Evolutionary conservation across 2,329 filamentous ascomycete species (phyloP).

Genomic region (Ciborinia camelliae): DNA sequence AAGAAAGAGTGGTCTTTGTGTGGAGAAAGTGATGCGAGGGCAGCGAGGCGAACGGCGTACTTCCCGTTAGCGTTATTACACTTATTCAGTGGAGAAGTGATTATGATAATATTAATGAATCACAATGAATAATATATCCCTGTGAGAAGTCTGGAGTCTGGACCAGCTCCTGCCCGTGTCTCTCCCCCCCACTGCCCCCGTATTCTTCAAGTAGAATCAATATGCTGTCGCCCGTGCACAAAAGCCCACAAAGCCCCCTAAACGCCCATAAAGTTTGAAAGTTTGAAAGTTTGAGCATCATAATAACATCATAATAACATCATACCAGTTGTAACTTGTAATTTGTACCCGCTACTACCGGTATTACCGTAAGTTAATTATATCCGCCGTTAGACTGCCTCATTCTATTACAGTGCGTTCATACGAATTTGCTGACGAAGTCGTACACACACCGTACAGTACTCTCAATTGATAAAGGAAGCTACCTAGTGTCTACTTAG

Average conservation of each 20-base stretch:
- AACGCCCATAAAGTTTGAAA: neutral
- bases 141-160: conserved; percentile 12
- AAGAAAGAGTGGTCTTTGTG: neutral
- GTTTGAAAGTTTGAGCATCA: too few species aligned
- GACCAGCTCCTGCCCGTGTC: neutral
- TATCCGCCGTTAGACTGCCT: neutral
- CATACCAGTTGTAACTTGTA: too few species aligned
- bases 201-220: neutral
- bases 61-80: neutral
- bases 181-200: neutral
- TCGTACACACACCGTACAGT: too few species aligned
- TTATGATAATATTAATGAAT: too few species aligned
- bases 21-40: neutral
- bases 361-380: neutral
- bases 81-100: neutral
- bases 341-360: neutral
- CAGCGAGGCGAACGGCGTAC: conserved; percentile 10
- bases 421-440: too few species aligned
- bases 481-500: too few species aligned
- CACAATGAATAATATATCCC: too few species aligned
- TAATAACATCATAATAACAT: too few species aligned
- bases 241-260: too few species aligned
- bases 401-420: neutral
- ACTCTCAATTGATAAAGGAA: neutral
- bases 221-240: neutral